Evolutionary conservation across 257 asterid species (phyloP), one percentile per base, ranked within the genome.

Genomic region (Nicotiana obtusifolia): DNA sequence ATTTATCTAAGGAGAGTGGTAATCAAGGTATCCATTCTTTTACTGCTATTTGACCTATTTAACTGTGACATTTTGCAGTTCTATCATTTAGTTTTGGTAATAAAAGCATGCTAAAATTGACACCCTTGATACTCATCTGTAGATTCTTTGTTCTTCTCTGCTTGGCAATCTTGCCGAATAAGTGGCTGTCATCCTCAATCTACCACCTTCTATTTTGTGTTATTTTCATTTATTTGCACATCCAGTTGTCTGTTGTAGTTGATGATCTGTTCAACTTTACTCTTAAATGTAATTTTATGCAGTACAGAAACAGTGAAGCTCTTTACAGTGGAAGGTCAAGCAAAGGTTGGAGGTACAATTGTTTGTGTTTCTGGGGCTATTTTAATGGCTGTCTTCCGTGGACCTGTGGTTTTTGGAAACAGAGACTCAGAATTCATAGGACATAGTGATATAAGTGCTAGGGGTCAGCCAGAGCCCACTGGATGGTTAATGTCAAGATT

Each of bases 351-450:
- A 26, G 99, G 98, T 71, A 93, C 98, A 11, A 87, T 94, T 83
- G 88, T 94, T 67, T 96, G 99, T 86, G 94, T 96, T 76, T 89
- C 88, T 76, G 99, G 98, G 81, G 99, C 99, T 64, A 79, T 96
- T 80, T 73, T 96, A 60, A 96, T 96, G 98, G 94, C 97, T 56
- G 59, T 89, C 85, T 94, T 89, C 88, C 94, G 97, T 19, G 99
- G 99, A 61, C 98, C 98, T 73, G 93, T 92, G 59, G 87, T 96
- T 30, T 88, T 96, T 31, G 99, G 99, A 56, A 68, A 85, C 80
- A 82, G 76, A 80, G 95, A 91, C 84, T 76, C 94, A 80, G 98
- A 89, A 28, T 91, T 91, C 82, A 73, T 86, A 64, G 75, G 78
- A 65, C 89, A 57, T 76, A 89, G 22, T 87, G 97, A 92, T 80